Conservation (phyloP, 2,329 filamentous ascomycete genomes). For the Calonectria ilicicola region DNA sequence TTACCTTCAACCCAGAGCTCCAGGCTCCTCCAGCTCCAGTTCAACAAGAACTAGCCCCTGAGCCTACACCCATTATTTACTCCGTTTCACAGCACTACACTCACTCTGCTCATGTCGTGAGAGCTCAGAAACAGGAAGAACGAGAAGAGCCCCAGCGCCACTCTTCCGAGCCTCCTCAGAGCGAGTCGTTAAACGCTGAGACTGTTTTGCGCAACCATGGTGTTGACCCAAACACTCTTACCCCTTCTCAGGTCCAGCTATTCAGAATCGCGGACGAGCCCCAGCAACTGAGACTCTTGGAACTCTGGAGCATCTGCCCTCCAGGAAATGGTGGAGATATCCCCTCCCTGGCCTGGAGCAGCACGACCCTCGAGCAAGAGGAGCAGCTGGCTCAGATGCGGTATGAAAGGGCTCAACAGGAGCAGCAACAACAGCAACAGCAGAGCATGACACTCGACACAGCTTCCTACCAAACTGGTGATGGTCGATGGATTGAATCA, state of each 20-base stretch:
- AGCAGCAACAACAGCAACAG: constrained; percentile 50
- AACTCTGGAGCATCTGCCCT: constrained; percentile 87
- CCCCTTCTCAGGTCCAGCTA: constrained; percentile 80
- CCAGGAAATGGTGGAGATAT: constrained; percentile 70
- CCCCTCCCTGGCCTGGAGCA: constrained; percentile 64
- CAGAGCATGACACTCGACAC: constrained; percentile 66
- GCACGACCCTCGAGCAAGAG: constrained; percentile 68
- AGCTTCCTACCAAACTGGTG: constrained; percentile 62
- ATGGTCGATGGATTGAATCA: constrained; percentile 63
- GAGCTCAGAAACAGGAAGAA: constrained; percentile 46
- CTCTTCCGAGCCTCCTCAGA: constrained; percentile 64
- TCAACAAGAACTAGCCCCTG: constrained; percentile 47
- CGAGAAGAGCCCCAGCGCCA: constrained; percentile 55
- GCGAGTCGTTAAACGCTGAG: constrained; percentile 64
- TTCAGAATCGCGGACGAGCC: constrained; percentile 80
- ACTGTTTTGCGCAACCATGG: constrained; percentile 73
- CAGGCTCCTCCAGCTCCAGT: constrained; percentile 28
- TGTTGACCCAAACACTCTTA: constrained; percentile 77
- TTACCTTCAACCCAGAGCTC: constrained; percentile 69
- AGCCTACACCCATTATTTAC: constrained; percentile 70
- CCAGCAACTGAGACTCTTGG: constrained; percentile 80
- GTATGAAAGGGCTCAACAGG: constrained; percentile 56
- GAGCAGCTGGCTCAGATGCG: constrained; percentile 70
- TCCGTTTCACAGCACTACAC: constrained; percentile 86
- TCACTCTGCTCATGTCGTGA: constrained; percentile 75